Base-by-base conservation (phyloP, 1,284 basidiomycete species). In the Boletus semigastroideus region DNA sequence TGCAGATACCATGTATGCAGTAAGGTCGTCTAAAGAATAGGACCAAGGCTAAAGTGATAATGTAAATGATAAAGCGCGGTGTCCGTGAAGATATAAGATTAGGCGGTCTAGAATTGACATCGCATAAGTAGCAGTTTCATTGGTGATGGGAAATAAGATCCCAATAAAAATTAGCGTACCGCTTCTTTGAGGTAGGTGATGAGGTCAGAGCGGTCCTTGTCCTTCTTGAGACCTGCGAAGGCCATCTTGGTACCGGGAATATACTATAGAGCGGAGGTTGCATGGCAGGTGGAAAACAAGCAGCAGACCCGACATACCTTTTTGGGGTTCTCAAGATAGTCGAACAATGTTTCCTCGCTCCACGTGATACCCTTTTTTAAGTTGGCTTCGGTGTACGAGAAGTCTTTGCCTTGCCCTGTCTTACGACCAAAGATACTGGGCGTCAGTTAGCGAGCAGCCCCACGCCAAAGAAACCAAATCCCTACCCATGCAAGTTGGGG, bases 171-270 rank as follows among this genome's bases (percentile, higher is more conserved):
- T 14, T 28, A 12, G 67, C 80, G 56, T 67, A 90, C 88, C 56
- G 79, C 69, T 48, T 86, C 80, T 78, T 90, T 90, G 64, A 93
- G 76, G 69, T 78, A 83, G 45, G 90, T 82, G 63, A 93, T 78
- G 64, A 96, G 85, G 78, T 96, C 92, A 73, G 86, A 90, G 74
- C 94, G 86, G 74, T 97, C 94, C 82, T 94, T 94, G 33, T 91
- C 90, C 83, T 97, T 97, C 87, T 97, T 97, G 70, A 98, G 77
- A 66, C 94, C 94, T 60, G 94, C 93, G 64, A 97, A 98, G 56
- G 94, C 94, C 94, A 96, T 96, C 81, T 96, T 96, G 54, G 94
- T 97, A 49, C 94, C 94, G 41, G 93, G 92, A 63, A 96, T 96
- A 79, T 94, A 94, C 87, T 91, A 54, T 5, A 55, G 46, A 45